These are phyloP conservation scores for Colletotrichum ledebouriae DNA, from an alignment of 2,329 filamentous ascomycete species.

Conservation along the genomic window DNA sequence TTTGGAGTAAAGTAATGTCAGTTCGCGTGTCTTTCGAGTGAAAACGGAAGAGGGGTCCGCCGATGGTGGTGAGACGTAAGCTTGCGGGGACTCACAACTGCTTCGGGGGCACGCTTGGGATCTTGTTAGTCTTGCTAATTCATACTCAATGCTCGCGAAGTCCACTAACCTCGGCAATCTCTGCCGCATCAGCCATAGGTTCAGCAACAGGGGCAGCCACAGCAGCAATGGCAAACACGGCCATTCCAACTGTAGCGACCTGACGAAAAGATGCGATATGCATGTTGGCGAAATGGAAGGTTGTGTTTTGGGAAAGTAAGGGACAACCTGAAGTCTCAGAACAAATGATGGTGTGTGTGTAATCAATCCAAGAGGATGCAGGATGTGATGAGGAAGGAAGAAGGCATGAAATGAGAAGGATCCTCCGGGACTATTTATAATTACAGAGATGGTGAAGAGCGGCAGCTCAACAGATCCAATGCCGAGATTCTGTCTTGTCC, in stretches of 20 bases:
- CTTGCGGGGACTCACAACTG: conserved; percentile 12
- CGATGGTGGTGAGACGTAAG: background rate
- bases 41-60: background rate
- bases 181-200: background rate
- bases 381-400: conserved; percentile 16
- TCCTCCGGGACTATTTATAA: conserved; percentile 20
- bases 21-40: background rate
- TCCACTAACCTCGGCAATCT: conserved; percentile 13
- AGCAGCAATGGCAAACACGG: conserved; percentile 22
- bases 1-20: background rate
- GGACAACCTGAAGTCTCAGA: background rate
- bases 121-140: background rate
- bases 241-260: conserved; percentile 28
- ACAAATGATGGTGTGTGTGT: background rate
- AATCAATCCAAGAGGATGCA: background rate
- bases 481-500: background rate
- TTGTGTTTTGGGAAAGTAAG: background rate
- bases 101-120: conserved; percentile 21
- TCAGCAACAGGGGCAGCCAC: conserved; percentile 23
- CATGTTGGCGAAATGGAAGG: background rate
- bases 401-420: background rate
- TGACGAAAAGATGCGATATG: conserved; percentile 30
- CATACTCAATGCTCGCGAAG: background rate
- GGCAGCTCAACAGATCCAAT: background rate
- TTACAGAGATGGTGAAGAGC: background rate